Base-by-base conservation (phyloP, 2,329 filamentous ascomycete species). In the Cladosporium phlei region DNA sequence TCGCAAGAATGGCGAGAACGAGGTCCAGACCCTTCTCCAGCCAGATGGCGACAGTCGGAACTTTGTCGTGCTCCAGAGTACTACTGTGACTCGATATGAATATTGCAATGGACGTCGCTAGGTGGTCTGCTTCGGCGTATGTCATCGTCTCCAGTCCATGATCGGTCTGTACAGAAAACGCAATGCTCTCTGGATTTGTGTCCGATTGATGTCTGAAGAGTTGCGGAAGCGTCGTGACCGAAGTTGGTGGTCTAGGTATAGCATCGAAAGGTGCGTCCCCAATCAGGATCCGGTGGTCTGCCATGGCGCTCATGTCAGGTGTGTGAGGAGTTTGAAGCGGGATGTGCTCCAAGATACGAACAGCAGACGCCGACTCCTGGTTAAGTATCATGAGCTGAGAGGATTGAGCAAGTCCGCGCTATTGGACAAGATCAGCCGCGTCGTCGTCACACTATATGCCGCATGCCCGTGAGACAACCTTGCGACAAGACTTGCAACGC, bases 1-100 rank as follows among this genome's bases (percentile, higher is more conserved):
- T 55, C 2, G 53, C 43, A n/a, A 55, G 53, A 14, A 57, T 57
- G 21, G 47, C 51, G 21, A 55, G 47, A 19, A 54, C 51, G 8
- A 57, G 47, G 14, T 57, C 53, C 4, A 56, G 42, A 2, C 54
- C 51, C 25, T 55, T 57, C 42, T 57, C 55, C 3, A 57, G 38
- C 55, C 53, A 57, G 17, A 57, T 50, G 21, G 55, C 55, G 11
- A 57, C 42, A 11, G 46, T 45, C 19, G 54, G 52, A 8, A 48
- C 38, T 33, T 25, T 11, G 3, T 46, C 8, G 24, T 7, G 20
- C 16, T 10, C 14, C 7, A 17, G 6, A 11, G 25, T 10, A 10
- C n/a, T 24, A 4, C 14, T 8, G 10, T 52, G 35, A 12, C 34
- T 12, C 17, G 38, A 19, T 22, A 56, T 40, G 11, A 49, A 50